These are phyloP conservation scores for Zalaria obscura DNA, from an alignment of 2,329 filamentous ascomycete genomes.

Conservation along the genomic window DNA sequence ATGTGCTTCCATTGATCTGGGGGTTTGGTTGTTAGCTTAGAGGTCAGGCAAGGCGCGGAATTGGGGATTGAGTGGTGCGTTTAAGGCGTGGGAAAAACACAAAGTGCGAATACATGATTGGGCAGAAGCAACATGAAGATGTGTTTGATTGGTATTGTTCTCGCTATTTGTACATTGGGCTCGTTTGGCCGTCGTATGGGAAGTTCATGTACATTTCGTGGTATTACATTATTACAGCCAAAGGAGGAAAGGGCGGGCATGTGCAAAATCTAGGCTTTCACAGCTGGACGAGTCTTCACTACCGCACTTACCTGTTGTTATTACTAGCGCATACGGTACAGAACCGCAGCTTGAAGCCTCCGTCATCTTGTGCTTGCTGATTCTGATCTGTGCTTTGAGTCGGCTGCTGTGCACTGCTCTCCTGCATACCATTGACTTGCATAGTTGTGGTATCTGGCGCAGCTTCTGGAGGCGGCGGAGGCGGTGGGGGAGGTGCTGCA, in stretches of 20 bases:
- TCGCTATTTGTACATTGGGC: too few relatives aligned
- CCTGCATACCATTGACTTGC: constrained; percentile 22
- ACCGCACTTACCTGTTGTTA: constrained; percentile 63
- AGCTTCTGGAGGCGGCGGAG: constrained; percentile 30
- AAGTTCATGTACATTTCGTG: too few relatives aligned
- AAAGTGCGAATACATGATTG: not conserved
- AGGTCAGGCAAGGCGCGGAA: too few relatives aligned
- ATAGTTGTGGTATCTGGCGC: constrained; percentile 13
- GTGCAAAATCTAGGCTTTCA: too few relatives aligned
- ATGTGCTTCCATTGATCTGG: constrained; percentile 96
- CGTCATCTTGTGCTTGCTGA: constrained; percentile 25
- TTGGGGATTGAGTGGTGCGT: too few relatives aligned
- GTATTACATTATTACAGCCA: too few relatives aligned
- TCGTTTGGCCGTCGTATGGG: too few relatives aligned
- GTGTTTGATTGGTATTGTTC: too few relatives aligned
- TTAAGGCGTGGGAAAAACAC: not conserved
- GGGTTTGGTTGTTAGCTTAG: not conserved
- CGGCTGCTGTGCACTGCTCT: constrained; percentile 8
- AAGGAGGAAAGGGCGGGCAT: too few relatives aligned
- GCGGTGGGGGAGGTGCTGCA: constrained; percentile 34
- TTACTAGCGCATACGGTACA: constrained; percentile 99
- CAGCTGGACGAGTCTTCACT: not conserved
- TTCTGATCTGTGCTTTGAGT: constrained; percentile 2
- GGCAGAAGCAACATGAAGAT: too few relatives aligned
- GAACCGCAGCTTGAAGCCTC: constrained; percentile 81